Evolutionary conservation across 768 basidiomycete species (phyloP).

Genomic region (Pulveroboletus sp.): DNA sequence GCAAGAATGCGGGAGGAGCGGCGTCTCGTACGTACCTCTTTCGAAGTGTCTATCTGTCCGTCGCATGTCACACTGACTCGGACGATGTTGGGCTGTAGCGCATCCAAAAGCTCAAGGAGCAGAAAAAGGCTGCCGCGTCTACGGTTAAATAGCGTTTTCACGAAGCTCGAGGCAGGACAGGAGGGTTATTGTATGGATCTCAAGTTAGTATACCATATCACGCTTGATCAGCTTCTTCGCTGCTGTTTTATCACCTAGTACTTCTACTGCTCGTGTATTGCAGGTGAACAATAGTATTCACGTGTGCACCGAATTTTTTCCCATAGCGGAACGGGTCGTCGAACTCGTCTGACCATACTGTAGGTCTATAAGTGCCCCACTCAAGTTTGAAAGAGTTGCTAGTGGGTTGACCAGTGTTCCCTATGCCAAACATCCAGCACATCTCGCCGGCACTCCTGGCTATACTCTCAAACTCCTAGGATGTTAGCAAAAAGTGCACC

Average conservation of each 20-base stretch:
- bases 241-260: not conserved
- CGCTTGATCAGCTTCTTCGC: not conserved
- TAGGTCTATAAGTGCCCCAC: no score
- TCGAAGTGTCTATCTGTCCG: not conserved
- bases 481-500: no score
- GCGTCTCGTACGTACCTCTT: conserved; percentile 59
- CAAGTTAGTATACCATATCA: not conserved
- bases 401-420: no score
- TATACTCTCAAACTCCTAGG: no score
- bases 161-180: not conserved
- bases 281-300: not conserved
- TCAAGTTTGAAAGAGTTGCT: no score
- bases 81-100: conserved; percentile 41
- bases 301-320: no score
- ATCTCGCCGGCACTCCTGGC: no score
- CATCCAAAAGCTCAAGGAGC: conserved; percentile 77
- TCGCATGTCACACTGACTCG: not conserved
- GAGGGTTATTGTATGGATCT: not conserved
- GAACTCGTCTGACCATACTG: no score
- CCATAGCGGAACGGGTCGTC: no score
- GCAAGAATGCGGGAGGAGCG: conserved; percentile 88
- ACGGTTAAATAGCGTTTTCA: not conserved
- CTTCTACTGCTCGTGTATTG: not conserved
- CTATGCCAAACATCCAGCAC: no score
- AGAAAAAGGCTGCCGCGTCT: conserved; percentile 56